phyloP scores from a whole-genome alignment of 202 grass and related monocot species.

The Brachypodium distachyon region DNA sequence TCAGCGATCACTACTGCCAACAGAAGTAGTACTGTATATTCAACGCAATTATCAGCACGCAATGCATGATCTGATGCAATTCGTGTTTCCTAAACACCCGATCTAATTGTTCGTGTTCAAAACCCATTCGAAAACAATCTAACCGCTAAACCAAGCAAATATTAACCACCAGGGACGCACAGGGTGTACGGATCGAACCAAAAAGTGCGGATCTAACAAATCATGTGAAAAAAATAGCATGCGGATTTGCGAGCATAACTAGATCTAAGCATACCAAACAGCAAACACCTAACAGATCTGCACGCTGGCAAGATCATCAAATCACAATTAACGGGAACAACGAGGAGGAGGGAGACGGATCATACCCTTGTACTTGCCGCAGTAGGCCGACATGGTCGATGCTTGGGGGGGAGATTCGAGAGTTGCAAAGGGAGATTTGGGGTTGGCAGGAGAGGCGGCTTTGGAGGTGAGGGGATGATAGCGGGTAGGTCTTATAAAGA shows the following conservation, averaged over 20 bases:
- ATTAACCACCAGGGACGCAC: too few relatives aligned
- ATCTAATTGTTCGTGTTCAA: not conserved
- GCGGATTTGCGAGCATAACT: not conserved
- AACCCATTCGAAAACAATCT: not conserved
- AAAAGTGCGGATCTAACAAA: not conserved
- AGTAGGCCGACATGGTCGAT: conserved; percentile 70
- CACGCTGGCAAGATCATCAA: not conserved
- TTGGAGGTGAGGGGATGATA: not conserved
- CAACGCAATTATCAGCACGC: not conserved
- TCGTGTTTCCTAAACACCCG: not conserved
- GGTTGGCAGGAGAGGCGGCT: not conserved
- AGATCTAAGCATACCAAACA: not conserved
- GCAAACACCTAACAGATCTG: conserved; percentile 11
- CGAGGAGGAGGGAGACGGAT: not conserved
- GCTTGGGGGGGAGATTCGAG: not conserved
- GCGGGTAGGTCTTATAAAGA: conserved; percentile 8
- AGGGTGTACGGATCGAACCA: not conserved
- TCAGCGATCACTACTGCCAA: not conserved
- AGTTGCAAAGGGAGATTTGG: not conserved
- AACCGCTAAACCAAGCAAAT: not conserved
- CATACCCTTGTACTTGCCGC: conserved; percentile 67
- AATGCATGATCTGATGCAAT: not conserved
- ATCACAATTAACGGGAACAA: not conserved
- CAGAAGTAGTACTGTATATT: not conserved
- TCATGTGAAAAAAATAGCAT: not conserved